Evolutionary conservation across 176 grass and related monocot genomes (phyloP), one percentile per base, ranked within the genome.

Genomic region (Olyra latifolia): DNA sequence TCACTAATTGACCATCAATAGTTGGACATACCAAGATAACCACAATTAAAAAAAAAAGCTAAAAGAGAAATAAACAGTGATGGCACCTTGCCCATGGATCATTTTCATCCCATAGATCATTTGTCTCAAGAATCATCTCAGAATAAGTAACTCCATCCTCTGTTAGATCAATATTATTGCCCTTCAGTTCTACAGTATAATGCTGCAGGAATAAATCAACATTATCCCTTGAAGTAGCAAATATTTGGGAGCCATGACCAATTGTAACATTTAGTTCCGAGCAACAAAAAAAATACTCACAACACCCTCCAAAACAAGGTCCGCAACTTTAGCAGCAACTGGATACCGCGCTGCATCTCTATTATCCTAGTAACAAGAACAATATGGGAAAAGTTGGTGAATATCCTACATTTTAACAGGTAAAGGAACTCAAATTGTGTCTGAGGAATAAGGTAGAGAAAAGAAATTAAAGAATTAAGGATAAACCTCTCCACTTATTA

Each of bases 51-150:
- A 68, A 52, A 58, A 70, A 41, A 78, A 71, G 38, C 10, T 52
- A 83, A 61, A 86, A 73, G 67, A 78, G 67, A 77, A 30, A 17
- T 49, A 80, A 76, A 77, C 32, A 62, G 40, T 70, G 25, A 83
- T 62, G 59, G n/a, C 28, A 97, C 94, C 94, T 94, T 66, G 94
- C 94, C 94, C 94, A 97, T 62, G 94, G 91, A 87, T 93, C 91
- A 76, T 90, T 97, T 68, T 98, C 95, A 78, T 98, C 95, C 95
- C 92, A 98, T 62, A 95, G 62, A 89, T 98, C 92, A 77, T 91
- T 76, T 72, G 90, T 93, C 69, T 81, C 85, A 63, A 98, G 88
- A 89, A 93, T 85, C 86, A 93, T 95, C 77, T 98, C 92, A 83
- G 92, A 86, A 63, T 91, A 76, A 75, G 87, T 73, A 86, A 98